Evolutionary conservation across 148 eudicot genomes (phyloP).

Genomic region (Beta vulgaris): DNA sequence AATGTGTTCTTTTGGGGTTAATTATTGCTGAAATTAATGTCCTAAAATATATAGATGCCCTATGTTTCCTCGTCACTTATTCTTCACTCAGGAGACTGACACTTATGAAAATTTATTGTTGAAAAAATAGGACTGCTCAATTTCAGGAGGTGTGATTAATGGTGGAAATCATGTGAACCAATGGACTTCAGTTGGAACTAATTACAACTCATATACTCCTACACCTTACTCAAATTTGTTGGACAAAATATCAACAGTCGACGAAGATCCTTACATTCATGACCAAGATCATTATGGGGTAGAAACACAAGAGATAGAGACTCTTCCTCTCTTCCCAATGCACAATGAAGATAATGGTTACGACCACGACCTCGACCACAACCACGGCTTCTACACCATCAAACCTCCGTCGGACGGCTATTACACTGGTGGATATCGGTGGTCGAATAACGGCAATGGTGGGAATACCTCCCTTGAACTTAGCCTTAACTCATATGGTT

Average conservation of each 20-base stretch:
- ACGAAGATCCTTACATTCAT: conserved; percentile 32
- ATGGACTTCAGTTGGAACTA: conserved; percentile 35
- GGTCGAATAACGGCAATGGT: conserved; percentile 21
- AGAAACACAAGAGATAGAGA: conserved; percentile 45
- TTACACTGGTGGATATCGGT: conserved; percentile 32
- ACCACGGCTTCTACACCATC: conserved; percentile 24
- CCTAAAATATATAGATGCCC: too few relatives aligned
- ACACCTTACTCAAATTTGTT: conserved; percentile 39
- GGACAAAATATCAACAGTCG: conserved; percentile 35
- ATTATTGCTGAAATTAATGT: too few relatives aligned
- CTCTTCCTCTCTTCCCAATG: conserved; percentile 92
- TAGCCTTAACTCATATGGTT: conserved; percentile 71
- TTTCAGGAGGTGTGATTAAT: conserved; percentile 48
- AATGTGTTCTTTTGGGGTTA: too few relatives aligned
- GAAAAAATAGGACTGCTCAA: conserved; percentile 59
- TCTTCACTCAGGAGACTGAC: not conserved
- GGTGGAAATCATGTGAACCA: conserved; percentile 38
- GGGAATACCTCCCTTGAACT: conserved; percentile 74
- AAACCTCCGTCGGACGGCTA: conserved; percentile 29
- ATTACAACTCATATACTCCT: conserved; percentile 30
- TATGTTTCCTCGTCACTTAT: not conserved
- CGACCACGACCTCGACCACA: conserved; percentile 8
- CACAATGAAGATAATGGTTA: conserved; percentile 45
- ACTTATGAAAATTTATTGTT: not conserved
- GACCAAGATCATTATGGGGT: conserved; percentile 36